A percentile compares a stretch with the other conserved stretches of the same genome.
phyloP scores from a whole-genome alignment of 2,329 filamentous ascomycete species.

The Thielaviopsis euricoi region DNA sequence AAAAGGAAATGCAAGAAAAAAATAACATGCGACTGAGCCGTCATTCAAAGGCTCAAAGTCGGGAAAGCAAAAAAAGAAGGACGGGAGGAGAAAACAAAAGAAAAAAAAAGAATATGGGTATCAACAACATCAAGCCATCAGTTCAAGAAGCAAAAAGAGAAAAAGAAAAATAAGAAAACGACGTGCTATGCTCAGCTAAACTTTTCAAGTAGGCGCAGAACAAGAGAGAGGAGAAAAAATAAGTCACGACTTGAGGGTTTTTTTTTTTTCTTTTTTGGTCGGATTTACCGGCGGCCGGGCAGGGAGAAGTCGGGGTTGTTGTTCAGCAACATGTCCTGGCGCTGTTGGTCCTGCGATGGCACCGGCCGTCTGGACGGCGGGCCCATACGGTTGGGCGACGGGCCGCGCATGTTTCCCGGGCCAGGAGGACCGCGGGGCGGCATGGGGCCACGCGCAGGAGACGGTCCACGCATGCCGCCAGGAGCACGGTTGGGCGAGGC shows the following conservation, averaged over 20 bases:
- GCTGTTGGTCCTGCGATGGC: conserved; percentile 30
- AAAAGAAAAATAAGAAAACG: conserved; percentile 4
- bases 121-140: neutral
- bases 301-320: conserved; percentile 78
- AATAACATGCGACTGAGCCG: neutral
- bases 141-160: neutral
- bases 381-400: neutral
- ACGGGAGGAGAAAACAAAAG: neutral
- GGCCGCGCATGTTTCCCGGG: neutral
- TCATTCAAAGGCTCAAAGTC: neutral
- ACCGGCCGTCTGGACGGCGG: neutral
- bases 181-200: neutral
- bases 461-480: neutral
- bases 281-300: conserved; percentile 22
- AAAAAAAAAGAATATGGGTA: neutral
- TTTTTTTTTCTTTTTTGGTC: too few relatives aligned
- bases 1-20: neutral
- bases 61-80: too few relatives aligned
- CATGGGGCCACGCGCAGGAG: neutral
- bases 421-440: too few relatives aligned
- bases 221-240: too few relatives aligned
- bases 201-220: too few relatives aligned
- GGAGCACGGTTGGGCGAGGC: neutral
- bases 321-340: conserved; percentile 57
- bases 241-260: too few relatives aligned